Conservation (phyloP, 164 flowering plant genomes). For the Pachysandra terminalis region DNA sequence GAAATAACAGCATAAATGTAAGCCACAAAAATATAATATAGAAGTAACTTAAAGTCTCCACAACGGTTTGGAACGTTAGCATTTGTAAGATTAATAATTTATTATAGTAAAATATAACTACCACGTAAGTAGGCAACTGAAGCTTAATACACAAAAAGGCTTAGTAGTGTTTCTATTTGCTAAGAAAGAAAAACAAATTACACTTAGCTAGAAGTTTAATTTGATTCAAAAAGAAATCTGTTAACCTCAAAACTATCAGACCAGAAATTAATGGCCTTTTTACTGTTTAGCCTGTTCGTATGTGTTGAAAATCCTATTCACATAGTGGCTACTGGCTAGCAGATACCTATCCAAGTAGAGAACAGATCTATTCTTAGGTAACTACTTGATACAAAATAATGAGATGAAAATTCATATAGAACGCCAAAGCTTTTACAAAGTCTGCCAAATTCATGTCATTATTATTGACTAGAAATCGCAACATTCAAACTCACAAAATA, state of each 20-base stretch:
- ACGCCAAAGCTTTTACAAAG: no score
- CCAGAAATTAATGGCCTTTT: background rate
- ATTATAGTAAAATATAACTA: background rate
- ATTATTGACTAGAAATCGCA: no score
- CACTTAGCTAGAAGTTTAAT: no score
- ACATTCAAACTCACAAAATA: background rate
- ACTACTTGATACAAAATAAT: background rate
- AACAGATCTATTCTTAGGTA: background rate
- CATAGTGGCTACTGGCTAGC: background rate
- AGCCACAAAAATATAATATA: background rate
- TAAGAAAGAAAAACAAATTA: background rate
- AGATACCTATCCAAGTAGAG: background rate
- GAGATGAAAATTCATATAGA: background rate
- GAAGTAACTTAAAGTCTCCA: background rate
- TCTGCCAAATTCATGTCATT: no score
- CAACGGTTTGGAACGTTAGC: background rate
- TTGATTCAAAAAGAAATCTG: no score
- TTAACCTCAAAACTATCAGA: no score
- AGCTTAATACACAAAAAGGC: background rate
- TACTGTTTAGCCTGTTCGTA: background rate
- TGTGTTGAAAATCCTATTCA: background rate
- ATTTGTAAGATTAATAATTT: background rate
- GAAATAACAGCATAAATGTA: no score
- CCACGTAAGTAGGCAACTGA: background rate
- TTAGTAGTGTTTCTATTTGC: background rate